Evolutionary conservation across 2,329 filamentous ascomycete genomes (phyloP), one percentile per base, ranked within the genome.

Genomic region (Cyanodermella asteris): DNA sequence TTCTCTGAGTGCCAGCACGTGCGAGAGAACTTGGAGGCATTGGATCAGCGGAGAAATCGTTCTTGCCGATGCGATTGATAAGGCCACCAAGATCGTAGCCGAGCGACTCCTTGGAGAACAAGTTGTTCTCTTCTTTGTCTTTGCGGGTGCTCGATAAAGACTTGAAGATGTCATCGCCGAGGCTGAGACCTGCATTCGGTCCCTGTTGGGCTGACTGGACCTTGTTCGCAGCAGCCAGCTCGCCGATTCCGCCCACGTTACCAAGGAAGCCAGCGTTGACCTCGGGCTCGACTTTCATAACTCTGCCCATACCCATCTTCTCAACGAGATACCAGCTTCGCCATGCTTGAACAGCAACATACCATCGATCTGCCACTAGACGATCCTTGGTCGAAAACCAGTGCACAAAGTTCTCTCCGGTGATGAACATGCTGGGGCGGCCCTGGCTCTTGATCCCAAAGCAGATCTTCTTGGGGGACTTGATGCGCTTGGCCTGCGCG

Each of bases 381-480:
- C 60, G 52, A 37, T 93, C 77, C 22, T 78, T 77, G 2, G 74
- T 78, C 30, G 68, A 72, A 50, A 94, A 91, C 49, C 84, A 91
- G 42, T 94, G 84, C 3, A 91, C 75, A 41, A 80, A 94, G 36
- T 84, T 84, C 25, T 76, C 70, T 3, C 72, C 75, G 27, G 72
- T 72, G 27, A 80, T 53, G 40, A 93, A 93, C 39, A 91, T 70
- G 29, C 65, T 69, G 0, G 73, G 73, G 47, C 84, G 91, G 42
- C 91, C 73, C 50, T 91, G 81, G 37, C 77, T 90, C 50, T 91
- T 93, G 37, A 94, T 61, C 1, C 80, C 82, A 39, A 76, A 84
- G 49, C 78, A 91, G 36, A 70, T 61, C 41, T 72, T 75, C 47
- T 87, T 91, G 0, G 84, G 84, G 1, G 81, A 73, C 38, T 73